Base-by-base conservation (phyloP, 2,329 filamentous ascomycete species). In the Akanthomyces lecanii region DNA sequence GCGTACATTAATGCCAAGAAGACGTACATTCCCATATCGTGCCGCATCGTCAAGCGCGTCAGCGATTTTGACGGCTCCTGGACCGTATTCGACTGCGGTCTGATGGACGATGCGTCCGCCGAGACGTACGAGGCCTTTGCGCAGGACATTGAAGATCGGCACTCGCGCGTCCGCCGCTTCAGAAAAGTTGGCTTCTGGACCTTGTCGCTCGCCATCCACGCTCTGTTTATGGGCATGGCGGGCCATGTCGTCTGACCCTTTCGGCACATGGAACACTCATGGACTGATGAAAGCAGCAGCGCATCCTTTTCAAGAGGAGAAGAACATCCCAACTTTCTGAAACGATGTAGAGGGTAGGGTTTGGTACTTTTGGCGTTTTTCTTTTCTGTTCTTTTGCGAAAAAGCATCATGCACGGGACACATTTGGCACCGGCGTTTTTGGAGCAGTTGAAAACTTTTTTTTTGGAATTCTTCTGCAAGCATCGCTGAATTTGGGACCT, bases 141-240 rank as follows among this genome's bases (percentile, higher is more conserved):
- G 44, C 86, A 87, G 66, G 92, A 97, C 74, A 92, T 99, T 38
- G 88, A 92, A 66, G 90, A 97, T 76, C 90, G 95, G 69, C 89
- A 96, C 74, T 91, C 89, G 67, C 87, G 92, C 59, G 89, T 92
- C 68, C 84, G 94, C 57, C 84, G 95, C 51, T 89, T 99, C 73
- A 96, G 93, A 75, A 97, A 98, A 77, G 95, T 97, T 33, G 95
- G 95, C 38, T 88, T 98, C 70, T 99, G 95, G 95, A 97, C 92
- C 3, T 82, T 98, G 62, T 93, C 94, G 69, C 80, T 99, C 63
- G 91, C 94, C 7, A 90, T 94, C 8, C 95, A 99, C 73, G 95
- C 94, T 3, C 83, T 99, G 42, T 95, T 98, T 72, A 89, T 98
- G 78, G 95, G 95, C 11, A 90, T 98, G 82, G 94, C 93, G 5